Evolutionary conservation across 805 yeast species (phyloP), one percentile per base, ranked within the genome.

Genomic region (Helenozyma baotianmanensis): DNA sequence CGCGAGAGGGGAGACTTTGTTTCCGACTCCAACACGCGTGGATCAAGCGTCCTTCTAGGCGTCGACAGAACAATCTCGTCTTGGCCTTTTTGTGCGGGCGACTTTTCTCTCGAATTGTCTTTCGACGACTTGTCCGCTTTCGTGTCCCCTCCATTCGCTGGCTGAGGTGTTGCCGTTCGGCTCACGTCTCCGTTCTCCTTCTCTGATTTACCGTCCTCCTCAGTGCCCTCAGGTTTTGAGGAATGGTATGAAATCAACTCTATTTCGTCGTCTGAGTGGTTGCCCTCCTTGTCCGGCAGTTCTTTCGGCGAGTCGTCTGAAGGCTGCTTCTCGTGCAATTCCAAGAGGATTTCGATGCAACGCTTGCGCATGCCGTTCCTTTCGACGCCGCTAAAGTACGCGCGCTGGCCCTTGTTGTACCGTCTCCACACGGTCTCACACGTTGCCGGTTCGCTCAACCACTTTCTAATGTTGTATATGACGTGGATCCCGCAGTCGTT

Each of bases 401-500:
- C 14, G 33, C 33, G 41, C 21, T 33, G 33, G 9, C 43, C 21
- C 16, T 35, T 42, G 14, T 27, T 19, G 13, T 33, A 33, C 35
- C 50, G 45, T 36, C 59, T 53, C 84, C 84, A 78, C 9, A 73
- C 42, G 25, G 52, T 51, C 27, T 73, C 60, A 32, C 85, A 79
- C 15, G 53, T 62, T 0, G 45, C 45, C 0, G 78, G 74, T 24
- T 73, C 57, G 15, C 61, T 60, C 28, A 81, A 63, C 57, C 85
- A 79, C 41, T 71, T 75, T 36, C 67, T 63, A 9, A 80, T 70
- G 47, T 83, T 88, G 45, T 80, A 80, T 11, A 92, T 80, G 2
- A 90, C 84, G 59, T 85, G 96, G 14, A 92, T 76, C 1, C 98
- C 98, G 62, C 98, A 92, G 54, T 92, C 98, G 52, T 88, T 85